Base-by-base conservation (phyloP, 768 basidiomycete species). In the Rhodotorula diobovata region DNA sequence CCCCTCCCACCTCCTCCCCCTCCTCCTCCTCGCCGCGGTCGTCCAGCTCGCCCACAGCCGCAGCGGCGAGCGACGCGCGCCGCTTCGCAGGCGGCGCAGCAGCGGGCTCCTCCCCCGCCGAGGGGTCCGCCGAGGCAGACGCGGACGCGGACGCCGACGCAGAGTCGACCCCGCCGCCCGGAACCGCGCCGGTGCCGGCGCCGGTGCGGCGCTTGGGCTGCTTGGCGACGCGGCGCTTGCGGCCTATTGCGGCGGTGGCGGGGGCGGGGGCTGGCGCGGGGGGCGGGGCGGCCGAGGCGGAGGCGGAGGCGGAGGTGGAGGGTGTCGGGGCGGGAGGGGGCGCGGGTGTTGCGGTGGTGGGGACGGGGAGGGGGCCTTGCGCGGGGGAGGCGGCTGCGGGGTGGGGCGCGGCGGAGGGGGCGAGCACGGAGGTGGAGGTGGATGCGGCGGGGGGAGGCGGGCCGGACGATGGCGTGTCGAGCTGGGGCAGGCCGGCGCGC, bases 141-240 rank as follows among this genome's bases (percentile, higher is more conserved):
- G 51, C 51, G n/a, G 51, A 53, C 51, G 51, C n/a, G 2, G 51
- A 53, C 12, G 51, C n/a, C 23, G 48, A 48, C 46, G 46, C 46
- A n/a, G n/a, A n/a, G n/a, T n/a, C 15, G 21, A 16, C 46, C 14
- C 46, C 23, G 48, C 25, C 23, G 48, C 48, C 5, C 5, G 25
- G 23, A 25, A 28, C n/a, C n/a, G n/a, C n/a, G n/a, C n/a, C n/a
- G n/a, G n/a, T n/a, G n/a, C n/a, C n/a, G n/a, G n/a, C n/a, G n/a
- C n/a, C n/a, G n/a, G n/a, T n/a, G n/a, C n/a, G n/a, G 30, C 41
- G 28, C 16, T 59, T 59, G 2, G 58, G 58, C 41, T 59, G 58
- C 58, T 59, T 59, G 28, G 58, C 67, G 37, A 68, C 61, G 34
- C 67, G 43, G 5, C 67, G 61, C 37, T 68, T 68, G 25, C 67